phyloP scores from a whole-genome alignment of 345 rosid species.

The Tarenaya hassleriana region DNA sequence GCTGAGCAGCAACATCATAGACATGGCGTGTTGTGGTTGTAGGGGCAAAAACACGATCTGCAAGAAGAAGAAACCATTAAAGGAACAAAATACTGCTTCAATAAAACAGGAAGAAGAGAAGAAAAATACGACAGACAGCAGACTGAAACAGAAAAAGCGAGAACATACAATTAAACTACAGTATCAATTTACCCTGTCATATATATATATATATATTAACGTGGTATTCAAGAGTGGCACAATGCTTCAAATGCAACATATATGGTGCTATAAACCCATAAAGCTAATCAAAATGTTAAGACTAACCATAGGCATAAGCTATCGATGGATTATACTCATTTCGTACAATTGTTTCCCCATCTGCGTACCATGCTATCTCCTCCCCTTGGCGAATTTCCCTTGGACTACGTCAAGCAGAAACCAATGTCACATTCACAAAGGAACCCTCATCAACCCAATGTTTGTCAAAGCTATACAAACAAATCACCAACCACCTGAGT shows the following conservation, averaged over 20 bases:
- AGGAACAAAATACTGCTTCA: conserved; percentile 4
- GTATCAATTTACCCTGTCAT: neutral
- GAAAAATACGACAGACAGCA: conserved; percentile 7
- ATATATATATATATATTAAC: neutral
- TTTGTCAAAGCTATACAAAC: conserved; percentile 4
- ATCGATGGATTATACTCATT: conserved; percentile 77
- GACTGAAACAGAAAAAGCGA: neutral
- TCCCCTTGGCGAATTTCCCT: conserved; percentile 96
- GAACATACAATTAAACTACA: neutral
- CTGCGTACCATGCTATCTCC: conserved; percentile 99
- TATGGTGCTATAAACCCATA: conserved; percentile 12
- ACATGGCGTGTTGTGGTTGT: conserved; percentile 99
- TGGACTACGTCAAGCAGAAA: conserved; percentile 47
- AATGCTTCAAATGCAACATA: conserved; percentile 1
- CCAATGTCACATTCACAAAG: conserved; percentile 21
- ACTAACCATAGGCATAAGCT: conserved; percentile 95
- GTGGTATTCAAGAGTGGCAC: neutral
- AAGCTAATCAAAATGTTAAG: conserved; percentile 7
- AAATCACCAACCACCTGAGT: conserved; percentile 49
- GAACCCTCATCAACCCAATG: conserved; percentile 6
- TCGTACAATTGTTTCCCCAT: conserved; percentile 90
- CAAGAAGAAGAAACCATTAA: conserved; percentile 1
- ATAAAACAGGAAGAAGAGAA: conserved; percentile 10
- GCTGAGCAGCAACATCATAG: conserved; percentile 94
- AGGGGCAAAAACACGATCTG: conserved; percentile 98